Conservation (phyloP, 768 basidiomycete species). For the Boletus edulis region DNA sequence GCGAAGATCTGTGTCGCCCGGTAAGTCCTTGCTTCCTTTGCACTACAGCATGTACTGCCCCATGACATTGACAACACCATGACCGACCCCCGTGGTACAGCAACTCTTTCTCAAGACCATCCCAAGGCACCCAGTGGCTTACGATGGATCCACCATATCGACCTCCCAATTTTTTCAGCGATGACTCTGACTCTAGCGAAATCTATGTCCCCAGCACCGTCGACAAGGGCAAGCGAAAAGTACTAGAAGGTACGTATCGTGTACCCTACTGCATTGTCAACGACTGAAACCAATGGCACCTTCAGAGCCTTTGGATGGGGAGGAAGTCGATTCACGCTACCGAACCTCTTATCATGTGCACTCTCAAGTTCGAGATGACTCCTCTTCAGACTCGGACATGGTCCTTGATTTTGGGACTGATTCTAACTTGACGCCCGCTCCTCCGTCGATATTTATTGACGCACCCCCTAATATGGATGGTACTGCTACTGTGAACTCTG, state of each 20-base stretch:
- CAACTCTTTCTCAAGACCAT: neutral
- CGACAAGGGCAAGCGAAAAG: too few species aligned
- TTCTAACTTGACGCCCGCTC: neutral
- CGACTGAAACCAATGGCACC: too few species aligned
- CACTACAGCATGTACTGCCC: too few species aligned
- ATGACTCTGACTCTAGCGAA: neutral
- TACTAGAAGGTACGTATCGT: too few species aligned
- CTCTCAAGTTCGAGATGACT: too few species aligned
- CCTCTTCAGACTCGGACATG: neutral
- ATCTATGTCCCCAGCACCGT: neutral
- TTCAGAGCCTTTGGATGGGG: too few species aligned
- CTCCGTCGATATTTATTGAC: neutral
- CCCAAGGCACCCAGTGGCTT: neutral
- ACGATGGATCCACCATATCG: constrained; percentile 8
- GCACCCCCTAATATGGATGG: neutral
- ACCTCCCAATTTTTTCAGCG: constrained; percentile 10
- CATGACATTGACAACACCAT: too few species aligned
- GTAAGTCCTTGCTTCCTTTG: too few species aligned
- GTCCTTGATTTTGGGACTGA: neutral
- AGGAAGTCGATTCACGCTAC: too few species aligned
- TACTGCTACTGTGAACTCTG: neutral
- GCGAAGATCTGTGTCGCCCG: too few species aligned
- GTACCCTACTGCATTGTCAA: too few species aligned
- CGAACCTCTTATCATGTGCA: too few species aligned
- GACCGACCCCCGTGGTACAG: neutral